Percentiles rank a stretch among this genome's conserved stretches.
phyloP scores from a whole-genome alignment of 148 eudicot species.

The Nepenthes mirabilis region DNA sequence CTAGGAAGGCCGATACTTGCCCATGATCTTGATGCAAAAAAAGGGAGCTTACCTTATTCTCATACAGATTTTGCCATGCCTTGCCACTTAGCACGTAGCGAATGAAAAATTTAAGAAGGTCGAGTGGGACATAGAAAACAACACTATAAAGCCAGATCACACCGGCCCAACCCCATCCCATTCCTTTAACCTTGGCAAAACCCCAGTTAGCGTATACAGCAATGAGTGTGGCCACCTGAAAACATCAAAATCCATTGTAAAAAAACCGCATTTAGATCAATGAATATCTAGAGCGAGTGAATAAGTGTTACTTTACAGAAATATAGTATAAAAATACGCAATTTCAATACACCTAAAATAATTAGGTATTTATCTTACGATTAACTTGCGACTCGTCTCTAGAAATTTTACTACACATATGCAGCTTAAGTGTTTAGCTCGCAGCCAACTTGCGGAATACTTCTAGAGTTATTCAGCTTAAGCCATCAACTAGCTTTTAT shows the following conservation, averaged over 20 bases:
- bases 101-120: slow-evolving; percentile 61
- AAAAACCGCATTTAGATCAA: neutral
- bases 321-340: too few species aligned
- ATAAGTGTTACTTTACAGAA: too few species aligned
- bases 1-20: neutral
- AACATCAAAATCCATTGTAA: neutral
- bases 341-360: too few species aligned
- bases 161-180: slow-evolving; percentile 99
- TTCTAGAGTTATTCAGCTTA: too few species aligned
- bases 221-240: slow-evolving; percentile 81
- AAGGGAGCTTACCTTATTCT: slow-evolving; percentile 55
- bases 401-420: too few species aligned
- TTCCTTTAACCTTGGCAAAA: slow-evolving; percentile 74
- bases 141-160: slow-evolving; percentile 84
- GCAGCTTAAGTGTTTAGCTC: too few species aligned
- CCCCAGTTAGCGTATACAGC: slow-evolving; percentile 86
- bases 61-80: slow-evolving; percentile 81
- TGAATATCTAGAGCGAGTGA: too few species aligned
- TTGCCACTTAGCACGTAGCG: slow-evolving; percentile 88
- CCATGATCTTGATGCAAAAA: neutral
- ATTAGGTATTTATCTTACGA: too few species aligned
- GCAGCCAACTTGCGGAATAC: too few species aligned
- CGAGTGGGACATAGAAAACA: slow-evolving; percentile 76
- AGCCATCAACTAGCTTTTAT: too few species aligned
- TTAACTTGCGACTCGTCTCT: too few species aligned